phyloP scores from a whole-genome alignment of 139 green algal genomes.

The Auxenochlorella protothecoides region DNA sequence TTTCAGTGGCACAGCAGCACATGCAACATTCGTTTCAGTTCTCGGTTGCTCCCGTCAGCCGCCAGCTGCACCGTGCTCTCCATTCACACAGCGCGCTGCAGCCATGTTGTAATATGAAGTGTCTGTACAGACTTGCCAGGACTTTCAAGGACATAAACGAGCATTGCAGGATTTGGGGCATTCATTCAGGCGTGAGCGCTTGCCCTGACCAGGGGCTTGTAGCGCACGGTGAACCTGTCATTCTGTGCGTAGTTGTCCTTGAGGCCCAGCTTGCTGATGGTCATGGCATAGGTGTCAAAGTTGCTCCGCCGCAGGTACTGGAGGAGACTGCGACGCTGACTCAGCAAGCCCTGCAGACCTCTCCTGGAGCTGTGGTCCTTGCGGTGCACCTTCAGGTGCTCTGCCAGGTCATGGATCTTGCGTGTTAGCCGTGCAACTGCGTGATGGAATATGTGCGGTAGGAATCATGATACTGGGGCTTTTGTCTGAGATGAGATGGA shows the following conservation, averaged over 20 bases:
- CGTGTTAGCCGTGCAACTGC: slow-evolving; percentile 33
- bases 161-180: neutral
- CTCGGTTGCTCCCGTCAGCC: no score
- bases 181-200: neutral
- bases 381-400: slow-evolving; percentile 32
- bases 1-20: no score
- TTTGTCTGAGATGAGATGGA: neutral
- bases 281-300: slow-evolving; percentile 41
- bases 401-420: slow-evolving; percentile 30
- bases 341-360: slow-evolving; percentile 37
- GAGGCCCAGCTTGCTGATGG: slow-evolving; percentile 33
- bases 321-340: slow-evolving; percentile 36
- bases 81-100: neutral
- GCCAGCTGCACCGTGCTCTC: no score
- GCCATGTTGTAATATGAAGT: no score
- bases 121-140: no score
- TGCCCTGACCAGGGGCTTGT: slow-evolving; percentile 4
- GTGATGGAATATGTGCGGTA: no score
- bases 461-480: no score
- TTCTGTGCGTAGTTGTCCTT: slow-evolving; percentile 43
- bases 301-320: slow-evolving; percentile 43
- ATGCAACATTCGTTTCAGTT: no score
- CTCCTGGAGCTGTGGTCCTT: slow-evolving; percentile 37
- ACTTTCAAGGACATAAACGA: neutral
- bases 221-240: slow-evolving; percentile 8